Base-by-base conservation (phyloP, 2,329 filamentous ascomycete genomes). In the Talaromyces funiculosus region DNA sequence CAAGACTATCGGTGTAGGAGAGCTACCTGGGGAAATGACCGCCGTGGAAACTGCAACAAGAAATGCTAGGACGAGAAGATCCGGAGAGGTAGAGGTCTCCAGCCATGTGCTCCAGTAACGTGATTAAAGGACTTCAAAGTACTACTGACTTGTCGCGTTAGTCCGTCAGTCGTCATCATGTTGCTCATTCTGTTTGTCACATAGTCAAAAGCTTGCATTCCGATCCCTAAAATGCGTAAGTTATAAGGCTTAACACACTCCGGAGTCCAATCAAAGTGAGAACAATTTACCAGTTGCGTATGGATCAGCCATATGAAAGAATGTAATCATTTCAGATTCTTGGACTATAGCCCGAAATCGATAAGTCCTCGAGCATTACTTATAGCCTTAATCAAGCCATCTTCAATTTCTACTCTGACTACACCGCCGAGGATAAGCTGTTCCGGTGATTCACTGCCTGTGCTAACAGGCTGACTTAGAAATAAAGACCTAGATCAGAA, bases 111-210 rank as follows among this genome's bases (percentile, higher is more conserved):
- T 26, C 35, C 35, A 31, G 38, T 22, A 3, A 57, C 37, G 35
- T 29, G 26, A 14, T 29, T 57, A 24, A 57, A 24, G 12, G 33
- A 18, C 24, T 57, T 26, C 10, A 33, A 24, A 12, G 16, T 45
- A 12, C 16, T 57, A 12, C 9, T 43, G 14, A 57, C 54, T 57
- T 24, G 10, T 33, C 38, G n/a, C 40, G 54, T 26, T 7, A 43
- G 3, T 14, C 54, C 54, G 3, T 3, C 20, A 6, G 54, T 20
- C 33, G 53, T 31, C 22, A 38, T 29, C 54, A 57, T 57, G 38
- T 57, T 57, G 24, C 54, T 57, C 40, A 57, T 57, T 14, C 54
- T 22, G 20, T 57, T 57, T 14, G 38, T 57, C 2, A 57, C 26
- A 14, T 57, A 57, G 38, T 57, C 40, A 33, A 57, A 57, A 3